Evolutionary conservation across 176 grass and related monocot genomes (phyloP).

Genomic region (Microstegium vimineum): DNA sequence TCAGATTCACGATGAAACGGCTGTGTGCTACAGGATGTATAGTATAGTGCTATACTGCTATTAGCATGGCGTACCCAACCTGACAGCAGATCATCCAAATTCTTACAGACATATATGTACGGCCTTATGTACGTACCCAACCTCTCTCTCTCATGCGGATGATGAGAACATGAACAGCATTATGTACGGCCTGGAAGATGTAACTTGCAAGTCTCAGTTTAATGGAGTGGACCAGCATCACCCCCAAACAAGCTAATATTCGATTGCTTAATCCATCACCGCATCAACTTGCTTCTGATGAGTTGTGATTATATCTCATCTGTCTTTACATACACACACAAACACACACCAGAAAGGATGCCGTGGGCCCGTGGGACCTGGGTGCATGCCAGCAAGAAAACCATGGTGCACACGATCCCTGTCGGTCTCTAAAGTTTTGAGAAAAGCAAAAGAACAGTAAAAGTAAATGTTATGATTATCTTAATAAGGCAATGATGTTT

Average conservation of each 20-base stretch:
- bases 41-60: background rate
- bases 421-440: no score
- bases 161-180: background rate
- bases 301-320: background rate
- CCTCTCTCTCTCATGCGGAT: background rate
- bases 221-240: constrained; percentile 26
- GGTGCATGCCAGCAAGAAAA: background rate
- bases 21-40: background rate
- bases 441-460: no score
- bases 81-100: background rate
- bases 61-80: background rate
- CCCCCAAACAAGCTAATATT: constrained; percentile 13
- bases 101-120: background rate
- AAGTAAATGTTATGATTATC: no score
- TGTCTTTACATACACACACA: background rate
- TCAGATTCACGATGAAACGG: background rate
- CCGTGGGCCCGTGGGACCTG: background rate
- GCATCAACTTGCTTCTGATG: background rate
- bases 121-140: no score
- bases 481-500: no score
- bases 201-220: constrained; percentile 49
- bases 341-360: background rate
- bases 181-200: constrained; percentile 19
- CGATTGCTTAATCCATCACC: constrained; percentile 17
- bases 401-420: background rate